Percentiles rank a stretch among this genome's conserved stretches.
These are phyloP conservation scores for Nannizzia gypsea DNA, from an alignment of 2,329 filamentous ascomycete species.

Conservation along the genomic window DNA sequence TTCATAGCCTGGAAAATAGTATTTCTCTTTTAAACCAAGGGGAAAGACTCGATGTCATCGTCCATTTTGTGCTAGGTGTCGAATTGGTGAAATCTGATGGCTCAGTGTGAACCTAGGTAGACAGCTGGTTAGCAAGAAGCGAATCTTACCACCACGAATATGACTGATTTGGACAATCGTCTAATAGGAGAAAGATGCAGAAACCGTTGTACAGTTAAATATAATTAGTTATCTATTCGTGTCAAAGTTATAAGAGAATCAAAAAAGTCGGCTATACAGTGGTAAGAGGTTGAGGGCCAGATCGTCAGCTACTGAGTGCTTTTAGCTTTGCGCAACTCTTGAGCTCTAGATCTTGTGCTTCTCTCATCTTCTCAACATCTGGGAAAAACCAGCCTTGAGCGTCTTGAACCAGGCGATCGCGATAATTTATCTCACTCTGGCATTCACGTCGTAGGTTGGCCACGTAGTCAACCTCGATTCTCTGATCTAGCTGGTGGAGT, in stretches of 20 bases:
- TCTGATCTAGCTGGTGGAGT: conserved; percentile 61
- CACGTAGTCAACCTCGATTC: conserved; percentile 64
- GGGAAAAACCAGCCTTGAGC: conserved; percentile 81
- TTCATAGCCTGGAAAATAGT: no score
- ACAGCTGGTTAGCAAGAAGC: no score
- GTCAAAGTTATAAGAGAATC: neutral
- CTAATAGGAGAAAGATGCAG: no score
- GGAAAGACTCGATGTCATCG: no score
- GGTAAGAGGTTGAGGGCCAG: neutral
- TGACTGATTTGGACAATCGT: no score
- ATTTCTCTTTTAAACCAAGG: no score
- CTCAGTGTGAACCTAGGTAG: no score
- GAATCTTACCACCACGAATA: no score
- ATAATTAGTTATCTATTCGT: neutral
- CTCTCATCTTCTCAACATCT: conserved; percentile 65
- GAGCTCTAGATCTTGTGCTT: conserved; percentile 52
- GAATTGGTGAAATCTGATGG: no score
- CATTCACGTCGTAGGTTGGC: conserved; percentile 58
- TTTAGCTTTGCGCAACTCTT: conserved; percentile 47
- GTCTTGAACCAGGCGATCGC: conserved; percentile 58
- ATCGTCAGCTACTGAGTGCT: conserved; percentile 8
- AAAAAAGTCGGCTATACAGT: neutral
- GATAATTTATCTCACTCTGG: conserved; percentile 56
- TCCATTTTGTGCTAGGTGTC: no score
- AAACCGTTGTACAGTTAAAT: neutral